Percentiles rank a stretch among this genome's conserved stretches.
Evolutionary conservation across 805 yeast genomes (phyloP).

Genomic region (Maudiozyma bulderi): DNA sequence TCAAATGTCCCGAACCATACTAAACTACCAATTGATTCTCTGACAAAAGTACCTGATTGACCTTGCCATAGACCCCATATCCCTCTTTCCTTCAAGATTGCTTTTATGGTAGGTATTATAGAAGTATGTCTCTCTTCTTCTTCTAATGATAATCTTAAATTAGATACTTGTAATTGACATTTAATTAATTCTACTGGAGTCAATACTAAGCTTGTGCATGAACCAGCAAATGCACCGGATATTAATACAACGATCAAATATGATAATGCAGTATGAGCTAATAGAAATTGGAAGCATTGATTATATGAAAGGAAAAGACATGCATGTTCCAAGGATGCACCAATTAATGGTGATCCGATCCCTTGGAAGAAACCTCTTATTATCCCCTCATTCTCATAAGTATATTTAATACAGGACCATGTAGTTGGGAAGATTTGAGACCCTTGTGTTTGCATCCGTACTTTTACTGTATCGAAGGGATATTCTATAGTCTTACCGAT

Average conservation of each 20-base stretch:
- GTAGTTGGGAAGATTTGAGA: constrained; percentile 49
- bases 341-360: constrained; percentile 68
- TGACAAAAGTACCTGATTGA: constrained; percentile 64
- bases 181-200: constrained; percentile 91
- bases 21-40: constrained; percentile 86
- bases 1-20: constrained; percentile 93
- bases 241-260: constrained; percentile 39
- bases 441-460: constrained; percentile 73
- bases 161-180: constrained; percentile 71
- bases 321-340: constrained; percentile 87
- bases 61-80: constrained; percentile 79
- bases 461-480: constrained; percentile 91
- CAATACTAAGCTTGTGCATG: constrained; percentile 69
- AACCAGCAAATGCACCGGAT: constrained; percentile 78
- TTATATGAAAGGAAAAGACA: constrained; percentile 63
- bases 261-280: constrained; percentile 20
- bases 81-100: constrained; percentile 48
- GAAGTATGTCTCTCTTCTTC: constrained; percentile 19
- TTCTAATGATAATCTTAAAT: constrained; percentile 22
- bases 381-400: constrained; percentile 61
- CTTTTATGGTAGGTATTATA: constrained; percentile 31
- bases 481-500: constrained; percentile 77
- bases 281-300: constrained; percentile 33
- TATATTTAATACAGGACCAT: constrained; percentile 51
- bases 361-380: constrained; percentile 68